Percentiles rank a stretch among this genome's conserved stretches.
phyloP scores from a whole-genome alignment of 257 asterid genomes.

The Verbascum thapsus region DNA sequence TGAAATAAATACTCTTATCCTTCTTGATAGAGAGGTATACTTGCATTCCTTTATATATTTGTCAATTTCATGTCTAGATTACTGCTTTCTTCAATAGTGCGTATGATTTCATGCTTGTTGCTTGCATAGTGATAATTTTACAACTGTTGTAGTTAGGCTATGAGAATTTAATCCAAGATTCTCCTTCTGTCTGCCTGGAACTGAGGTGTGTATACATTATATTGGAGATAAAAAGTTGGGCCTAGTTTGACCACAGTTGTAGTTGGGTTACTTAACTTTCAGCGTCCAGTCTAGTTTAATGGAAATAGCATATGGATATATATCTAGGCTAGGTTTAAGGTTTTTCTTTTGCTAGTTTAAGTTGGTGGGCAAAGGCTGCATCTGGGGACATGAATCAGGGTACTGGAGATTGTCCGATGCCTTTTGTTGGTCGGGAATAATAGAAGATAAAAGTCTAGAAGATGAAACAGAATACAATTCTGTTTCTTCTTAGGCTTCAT shows the following conservation, averaged over 20 bases:
- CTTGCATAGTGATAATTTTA: constrained; percentile 1
- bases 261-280: constrained; percentile 7
- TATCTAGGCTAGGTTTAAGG: neutral
- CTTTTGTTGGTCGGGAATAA: neutral
- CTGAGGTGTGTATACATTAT: neutral
- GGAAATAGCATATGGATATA: neutral
- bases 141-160: no score
- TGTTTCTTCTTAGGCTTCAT: neutral
- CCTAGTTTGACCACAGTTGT: neutral
- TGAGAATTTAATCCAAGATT: neutral
- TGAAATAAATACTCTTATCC: constrained; percentile 84
- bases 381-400: neutral
- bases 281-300: neutral
- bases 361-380: neutral
- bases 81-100: neutral
- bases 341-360: neutral
- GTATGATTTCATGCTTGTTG: neutral
- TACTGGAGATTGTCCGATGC: neutral
- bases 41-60: constrained; percentile 15
- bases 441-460: neutral
- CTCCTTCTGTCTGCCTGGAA: constrained; percentile 7
- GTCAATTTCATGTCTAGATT: neutral
- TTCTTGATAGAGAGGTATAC: constrained; percentile 90
- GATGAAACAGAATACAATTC: neutral
- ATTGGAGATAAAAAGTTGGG: neutral